Base-by-base conservation (phyloP, 1,139 yeast genomes). In the Debaryomycetaceae sp. region DNA sequence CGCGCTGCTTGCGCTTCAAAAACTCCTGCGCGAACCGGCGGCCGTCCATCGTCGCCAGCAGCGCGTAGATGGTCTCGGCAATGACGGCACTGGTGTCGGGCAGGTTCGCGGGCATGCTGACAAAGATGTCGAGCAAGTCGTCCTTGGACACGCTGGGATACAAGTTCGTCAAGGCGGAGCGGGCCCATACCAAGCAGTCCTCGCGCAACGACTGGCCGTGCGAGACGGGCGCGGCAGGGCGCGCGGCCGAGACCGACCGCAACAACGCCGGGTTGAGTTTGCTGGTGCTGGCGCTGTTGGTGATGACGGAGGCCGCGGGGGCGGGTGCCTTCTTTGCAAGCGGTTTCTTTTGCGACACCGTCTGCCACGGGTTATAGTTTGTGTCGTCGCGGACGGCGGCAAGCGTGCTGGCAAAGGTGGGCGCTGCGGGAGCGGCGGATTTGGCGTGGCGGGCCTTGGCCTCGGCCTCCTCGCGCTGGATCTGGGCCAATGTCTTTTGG, bases 1-100 rank as follows among this genome's bases (percentile, higher is more conserved):
- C 86, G 33, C 61, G 68, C 39, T 65, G 67, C 47, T 92, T 77
- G 49, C 81, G 76, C 56, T 79, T 81, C 51, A 80, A 62, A 51
- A 90, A 90, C 47, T 90, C 98, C 34, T 71, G 74, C 2, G 97
- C 94, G 61, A 87, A 90, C 38, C 95, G 69, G 49, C 95, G 76
- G 15, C 97, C 98, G 50, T 90, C 96, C 83, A 90, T 77, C 3
- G 92, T 80, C 3, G 92, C 73, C 18, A 95, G 82, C 40, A 90
- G 82, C 28, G 92, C 76, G 55, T 86, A 87, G 36, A 90, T 77
- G 11, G 96, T 83, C 50, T 90, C 98, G 3, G 95, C 78, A 47
- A 90, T 86, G 48, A 90, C 82, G 49, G 79, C 94, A 28, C 69
- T 64, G 1, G 94, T 75, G 41, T 86, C 95, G 5, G 64, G 43